These are phyloP conservation scores for Candida ascalaphidarum DNA, from an alignment of 805 yeast genomes.

Conservation along the genomic window DNA sequence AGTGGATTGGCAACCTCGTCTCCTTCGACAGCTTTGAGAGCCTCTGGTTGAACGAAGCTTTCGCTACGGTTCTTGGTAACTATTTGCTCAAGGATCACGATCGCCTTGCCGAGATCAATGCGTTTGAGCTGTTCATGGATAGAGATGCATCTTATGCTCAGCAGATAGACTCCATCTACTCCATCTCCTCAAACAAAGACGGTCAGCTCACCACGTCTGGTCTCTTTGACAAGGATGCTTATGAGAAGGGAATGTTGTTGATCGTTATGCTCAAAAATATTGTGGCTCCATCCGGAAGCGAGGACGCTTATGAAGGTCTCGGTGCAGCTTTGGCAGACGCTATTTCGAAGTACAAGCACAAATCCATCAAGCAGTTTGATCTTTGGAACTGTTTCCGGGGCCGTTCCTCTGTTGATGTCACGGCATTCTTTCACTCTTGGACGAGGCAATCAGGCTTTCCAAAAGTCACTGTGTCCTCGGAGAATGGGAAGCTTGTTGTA, in stretches of 20 bases:
- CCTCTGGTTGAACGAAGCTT: conserved; percentile 70
- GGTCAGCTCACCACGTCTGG: no score
- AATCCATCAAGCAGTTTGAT: conserved; percentile 40
- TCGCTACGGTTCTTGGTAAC: conserved; percentile 68
- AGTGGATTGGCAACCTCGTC: conserved; percentile 68
- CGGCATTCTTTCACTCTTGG: conserved; percentile 53
- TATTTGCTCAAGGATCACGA: no score
- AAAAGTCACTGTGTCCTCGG: conserved; percentile 27
- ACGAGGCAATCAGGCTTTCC: conserved; percentile 54
- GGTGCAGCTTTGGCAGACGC: conserved; percentile 30
- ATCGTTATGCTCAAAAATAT: conserved; percentile 31
- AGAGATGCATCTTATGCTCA: conserved; percentile 20
- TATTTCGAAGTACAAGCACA: conserved; percentile 21
- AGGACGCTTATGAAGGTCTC: conserved; percentile 19
- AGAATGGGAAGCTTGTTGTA: conserved; percentile 20
- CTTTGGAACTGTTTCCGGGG: conserved; percentile 41
- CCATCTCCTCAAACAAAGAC: no score
- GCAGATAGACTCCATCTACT: conserved; percentile 13
- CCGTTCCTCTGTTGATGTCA: conserved; percentile 32
- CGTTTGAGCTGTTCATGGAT: conserved; percentile 23
- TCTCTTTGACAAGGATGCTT: conserved; percentile 43
- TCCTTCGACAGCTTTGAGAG: conserved; percentile 61
- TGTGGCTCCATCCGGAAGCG: conserved; percentile 2
- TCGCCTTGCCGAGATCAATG: no score
- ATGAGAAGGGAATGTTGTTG: conserved; percentile 53